Conservation (phyloP, 2,329 filamentous ascomycete genomes). For the Bipolaris cookei region DNA sequence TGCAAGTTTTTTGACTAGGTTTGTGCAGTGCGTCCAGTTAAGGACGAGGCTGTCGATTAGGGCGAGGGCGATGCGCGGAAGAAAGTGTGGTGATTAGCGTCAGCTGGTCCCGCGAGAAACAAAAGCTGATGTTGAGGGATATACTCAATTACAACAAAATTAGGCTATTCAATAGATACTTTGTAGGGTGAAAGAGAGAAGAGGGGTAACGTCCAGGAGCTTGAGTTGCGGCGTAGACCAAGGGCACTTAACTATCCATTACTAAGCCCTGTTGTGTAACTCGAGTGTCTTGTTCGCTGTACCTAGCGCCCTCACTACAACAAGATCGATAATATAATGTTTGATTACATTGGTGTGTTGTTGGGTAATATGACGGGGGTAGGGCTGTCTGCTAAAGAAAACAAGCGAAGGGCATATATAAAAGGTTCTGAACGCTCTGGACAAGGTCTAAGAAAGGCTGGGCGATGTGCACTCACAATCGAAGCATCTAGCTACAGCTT, state of each 20-base stretch:
- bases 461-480: neutral
- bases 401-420: too few relatives aligned
- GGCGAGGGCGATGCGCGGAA: neutral
- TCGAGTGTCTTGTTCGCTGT: neutral
- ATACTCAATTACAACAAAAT: neutral
- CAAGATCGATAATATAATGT: neutral
- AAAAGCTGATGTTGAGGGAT: neutral
- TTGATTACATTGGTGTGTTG: neutral
- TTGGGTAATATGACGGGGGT: too few relatives aligned
- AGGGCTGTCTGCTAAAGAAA: too few relatives aligned
- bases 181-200: neutral
- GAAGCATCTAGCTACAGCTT: neutral
- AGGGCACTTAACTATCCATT: neutral
- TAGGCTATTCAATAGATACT: neutral
- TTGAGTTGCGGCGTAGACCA: neutral
- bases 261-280: neutral
- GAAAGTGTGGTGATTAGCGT: neutral
- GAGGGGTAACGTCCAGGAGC: neutral
- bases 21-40: neutral
- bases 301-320: neutral
- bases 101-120: neutral
- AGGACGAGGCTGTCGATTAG: neutral
- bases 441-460: too few relatives aligned
- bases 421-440: too few relatives aligned
- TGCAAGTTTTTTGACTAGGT: neutral